Percentiles rank a stretch among this genome's conserved stretches.
Evolutionary conservation across 129 eudicot genomes (phyloP).

Genomic region (Flaveria linearis): DNA sequence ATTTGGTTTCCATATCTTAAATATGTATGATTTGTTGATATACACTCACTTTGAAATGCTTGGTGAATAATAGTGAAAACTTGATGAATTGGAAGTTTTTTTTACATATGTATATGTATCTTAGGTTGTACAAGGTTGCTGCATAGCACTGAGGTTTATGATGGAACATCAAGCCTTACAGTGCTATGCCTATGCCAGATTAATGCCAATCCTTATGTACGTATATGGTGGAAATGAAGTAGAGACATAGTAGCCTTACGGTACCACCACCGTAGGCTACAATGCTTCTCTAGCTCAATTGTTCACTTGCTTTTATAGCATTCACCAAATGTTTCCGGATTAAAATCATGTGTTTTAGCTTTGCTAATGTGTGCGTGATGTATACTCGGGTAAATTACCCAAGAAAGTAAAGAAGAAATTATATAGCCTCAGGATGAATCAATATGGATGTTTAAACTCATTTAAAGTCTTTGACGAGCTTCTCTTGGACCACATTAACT

Average conservation of each 20-base stretch:
- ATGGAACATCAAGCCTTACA: not conserved
- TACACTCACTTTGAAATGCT: not conserved
- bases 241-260: not conserved
- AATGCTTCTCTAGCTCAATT: not conserved
- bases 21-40: not conserved
- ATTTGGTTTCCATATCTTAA: not conserved
- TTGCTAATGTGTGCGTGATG: not conserved
- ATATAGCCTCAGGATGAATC: no score
- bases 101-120: not conserved
- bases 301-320: not conserved
- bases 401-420: no score
- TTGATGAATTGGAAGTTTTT: not conserved
- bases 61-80: not conserved
- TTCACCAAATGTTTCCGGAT: not conserved
- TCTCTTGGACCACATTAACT: not conserved
- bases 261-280: not conserved
- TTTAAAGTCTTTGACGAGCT: not conserved
- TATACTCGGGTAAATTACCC: not conserved
- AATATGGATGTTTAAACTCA: no score
- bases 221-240: not conserved
- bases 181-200: not conserved
- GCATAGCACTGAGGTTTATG: not conserved
- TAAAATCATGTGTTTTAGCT: not conserved
- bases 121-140: not conserved
- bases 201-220: not conserved